Percentiles rank a stretch among this genome's conserved stretches.
phyloP scores from a whole-genome alignment of 805 yeast species.

The Clavispora carvajalis region DNA sequence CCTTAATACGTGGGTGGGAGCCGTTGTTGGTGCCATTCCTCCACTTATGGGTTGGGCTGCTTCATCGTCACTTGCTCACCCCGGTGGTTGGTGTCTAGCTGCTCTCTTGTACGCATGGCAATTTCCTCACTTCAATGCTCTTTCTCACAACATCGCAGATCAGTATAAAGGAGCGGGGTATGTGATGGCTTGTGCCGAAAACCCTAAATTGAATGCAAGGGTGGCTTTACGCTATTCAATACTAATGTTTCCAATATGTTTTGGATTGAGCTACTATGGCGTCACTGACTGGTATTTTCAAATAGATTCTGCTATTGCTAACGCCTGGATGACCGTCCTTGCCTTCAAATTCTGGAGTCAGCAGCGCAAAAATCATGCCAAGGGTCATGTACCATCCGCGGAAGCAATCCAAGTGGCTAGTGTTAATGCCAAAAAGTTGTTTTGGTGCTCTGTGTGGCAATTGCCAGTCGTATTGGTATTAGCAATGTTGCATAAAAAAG shows the following conservation, averaged over 20 bases:
- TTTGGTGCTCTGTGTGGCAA: constrained; percentile 94
- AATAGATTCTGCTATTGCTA: constrained; percentile 74
- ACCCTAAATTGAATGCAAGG: constrained; percentile 87
- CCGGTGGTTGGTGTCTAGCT: constrained; percentile 95
- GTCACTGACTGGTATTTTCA: constrained; percentile 80
- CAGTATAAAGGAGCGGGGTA: constrained; percentile 93
- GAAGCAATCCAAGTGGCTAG: constrained; percentile 59
- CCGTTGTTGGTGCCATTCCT: constrained; percentile 97
- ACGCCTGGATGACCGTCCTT: constrained; percentile 80
- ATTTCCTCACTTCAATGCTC: constrained; percentile 93
- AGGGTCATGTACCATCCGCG: constrained; percentile 39
- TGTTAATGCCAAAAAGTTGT: constrained; percentile 72
- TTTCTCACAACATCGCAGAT: constrained; percentile 79
- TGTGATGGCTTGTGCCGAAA: constrained; percentile 93
- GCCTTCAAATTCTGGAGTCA: constrained; percentile 84
- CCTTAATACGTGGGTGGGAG: constrained; percentile 96
- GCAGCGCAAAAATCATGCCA: constrained; percentile 56
- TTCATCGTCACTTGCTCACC: constrained; percentile 70
- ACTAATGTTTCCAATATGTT: constrained; percentile 91
- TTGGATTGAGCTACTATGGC: constrained; percentile 70
- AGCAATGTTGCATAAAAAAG: constrained; percentile 93
- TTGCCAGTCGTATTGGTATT: constrained; percentile 82
- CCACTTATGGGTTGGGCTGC: constrained; percentile 99
- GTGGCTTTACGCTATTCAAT: constrained; percentile 87
- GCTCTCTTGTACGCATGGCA: constrained; percentile 94